Evolutionary conservation across 768 basidiomycete genomes (phyloP), one percentile per base, ranked within the genome.

Genomic region (Neoboletus magnificus): DNA sequence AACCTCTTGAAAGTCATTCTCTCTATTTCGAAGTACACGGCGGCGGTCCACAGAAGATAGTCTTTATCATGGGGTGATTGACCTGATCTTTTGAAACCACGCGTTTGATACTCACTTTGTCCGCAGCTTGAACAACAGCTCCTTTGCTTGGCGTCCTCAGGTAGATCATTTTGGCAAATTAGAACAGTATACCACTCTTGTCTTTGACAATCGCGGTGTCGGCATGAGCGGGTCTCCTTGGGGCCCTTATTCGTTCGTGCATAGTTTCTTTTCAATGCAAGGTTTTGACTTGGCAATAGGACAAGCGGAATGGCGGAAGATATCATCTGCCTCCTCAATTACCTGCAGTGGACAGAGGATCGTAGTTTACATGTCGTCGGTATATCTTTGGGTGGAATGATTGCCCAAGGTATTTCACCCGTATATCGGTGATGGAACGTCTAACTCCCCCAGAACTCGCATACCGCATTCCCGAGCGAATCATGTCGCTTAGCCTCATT

Each of bases 151-250:
- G 90, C 64, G 67, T 0, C 63, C 73, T 1, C 89, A 92, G 66
- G 85, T 92, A 4, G 68, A 77, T 4, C 75, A 86, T 64, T 91
- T 93, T 61, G 76, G 78, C 10, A 70, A 65, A n/a, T 68, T 78
- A 18, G 71, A 75, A 12, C 73, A 82, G 30, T 87, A 86, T 63
- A 77, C 82, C 1, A 73, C 82, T 12, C 74, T 93, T 2, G 87
- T 90, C 5, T 91, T 93, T 65, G 91, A 93, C 70, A 92, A 93
- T 67, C 80, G 91, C 36, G 91, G 91, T 2, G 89, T 89, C 8
- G 91, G 91, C 9, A 80, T 89, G 67, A 89, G 86, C 30, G 81
- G 77, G 6, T 76, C 82, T 37, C 90, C 90, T 0, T 71, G 75
- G 42, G 91, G 91, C 1, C 89, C 89, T 1, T 93, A 92, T 71